Percentiles rank a stretch among this genome's conserved stretches.
phyloP scores from a whole-genome alignment of 1,284 basidiomycete genomes.

The Ganoderma meredithae region DNA sequence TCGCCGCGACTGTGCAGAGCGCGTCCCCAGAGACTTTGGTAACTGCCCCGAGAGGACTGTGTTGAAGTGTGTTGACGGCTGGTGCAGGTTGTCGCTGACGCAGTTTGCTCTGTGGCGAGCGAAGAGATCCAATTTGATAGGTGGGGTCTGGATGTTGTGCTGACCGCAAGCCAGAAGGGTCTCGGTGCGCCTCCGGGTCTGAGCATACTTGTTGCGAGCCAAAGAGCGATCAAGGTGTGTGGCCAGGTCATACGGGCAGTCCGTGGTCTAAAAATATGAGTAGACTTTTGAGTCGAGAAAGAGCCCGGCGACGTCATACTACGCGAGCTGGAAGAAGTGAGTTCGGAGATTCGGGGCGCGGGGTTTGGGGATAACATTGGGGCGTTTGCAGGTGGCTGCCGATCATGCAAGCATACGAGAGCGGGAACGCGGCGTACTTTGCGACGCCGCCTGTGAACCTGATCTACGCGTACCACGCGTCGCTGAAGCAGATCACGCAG shows the following conservation, averaged over 20 bases:
- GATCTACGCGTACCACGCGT: conserved; percentile 88
- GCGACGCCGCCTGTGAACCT: conserved; percentile 97
- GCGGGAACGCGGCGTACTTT: conserved; percentile 82
- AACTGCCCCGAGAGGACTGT: conserved; percentile 26
- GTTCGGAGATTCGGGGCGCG: conserved; percentile 13
- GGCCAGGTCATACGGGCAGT: neutral
- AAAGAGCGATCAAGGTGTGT: conserved; percentile 76
- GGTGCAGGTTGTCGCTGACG: conserved; percentile 82
- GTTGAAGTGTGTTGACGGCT: neutral
- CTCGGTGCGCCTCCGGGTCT: conserved; percentile 95
- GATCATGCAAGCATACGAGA: conserved; percentile 91
- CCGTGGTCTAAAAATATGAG: conserved; percentile 1
- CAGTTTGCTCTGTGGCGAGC: conserved; percentile 94
- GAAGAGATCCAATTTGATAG: conserved; percentile 96
- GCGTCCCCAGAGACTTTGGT: conserved; percentile 90
- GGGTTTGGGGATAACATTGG: neutral
- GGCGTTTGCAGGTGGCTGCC: conserved; percentile 77
- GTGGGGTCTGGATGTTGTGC: conserved; percentile 92
- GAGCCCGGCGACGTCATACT: conserved; percentile 82
- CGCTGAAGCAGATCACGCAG: conserved; percentile 78
- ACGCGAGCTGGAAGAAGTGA: conserved; percentile 88
- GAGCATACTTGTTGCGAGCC: conserved; percentile 85
- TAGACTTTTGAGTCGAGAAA: conserved; percentile 76
- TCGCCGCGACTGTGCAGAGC: conserved; percentile 78
- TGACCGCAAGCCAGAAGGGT: conserved; percentile 95